Conservation (phyloP, 2,329 filamentous ascomycete genomes). For the Fusarium sambucinum region DNA sequence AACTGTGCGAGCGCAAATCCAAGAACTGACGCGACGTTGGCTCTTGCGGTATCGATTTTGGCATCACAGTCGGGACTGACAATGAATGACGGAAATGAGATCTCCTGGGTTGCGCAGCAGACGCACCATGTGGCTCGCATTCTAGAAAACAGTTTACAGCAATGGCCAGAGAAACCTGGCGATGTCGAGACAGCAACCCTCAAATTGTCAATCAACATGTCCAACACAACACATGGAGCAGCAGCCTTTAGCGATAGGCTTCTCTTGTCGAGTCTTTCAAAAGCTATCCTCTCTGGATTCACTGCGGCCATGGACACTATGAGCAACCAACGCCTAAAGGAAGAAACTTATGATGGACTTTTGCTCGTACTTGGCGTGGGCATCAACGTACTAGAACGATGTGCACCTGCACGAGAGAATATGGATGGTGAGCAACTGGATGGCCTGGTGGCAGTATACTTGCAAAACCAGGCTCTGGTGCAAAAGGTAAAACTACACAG, state of each 20-base stretch:
- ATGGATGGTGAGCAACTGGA: slow-evolving; percentile 62
- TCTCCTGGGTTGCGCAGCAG: slow-evolving; percentile 45
- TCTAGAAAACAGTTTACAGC: slow-evolving; percentile 47
- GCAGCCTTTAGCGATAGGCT: slow-evolving; percentile 73
- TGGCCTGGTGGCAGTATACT: slow-evolving; percentile 72
- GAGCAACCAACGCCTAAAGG: slow-evolving; percentile 61
- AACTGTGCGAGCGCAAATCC: slow-evolving; percentile 35
- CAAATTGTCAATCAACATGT: slow-evolving; percentile 83
- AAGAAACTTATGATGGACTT: slow-evolving; percentile 73
- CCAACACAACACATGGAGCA: slow-evolving; percentile 83
- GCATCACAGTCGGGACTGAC: slow-evolving; percentile 52
- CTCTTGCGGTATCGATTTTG: slow-evolving; percentile 57
- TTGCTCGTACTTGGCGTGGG: slow-evolving; percentile 83
- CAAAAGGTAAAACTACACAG: slow-evolving; percentile 70
- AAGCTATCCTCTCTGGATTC: slow-evolving; percentile 66
- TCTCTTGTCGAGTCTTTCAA: slow-evolving; percentile 63
- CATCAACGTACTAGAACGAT: slow-evolving; percentile 90
- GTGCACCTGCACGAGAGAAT: slow-evolving; percentile 67
- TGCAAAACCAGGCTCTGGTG: slow-evolving; percentile 73
- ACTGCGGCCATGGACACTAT: slow-evolving; percentile 61
- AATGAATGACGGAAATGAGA: slow-evolving; percentile 38
- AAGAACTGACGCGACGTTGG: slow-evolving; percentile 54
- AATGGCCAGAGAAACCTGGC: slow-evolving; percentile 49
- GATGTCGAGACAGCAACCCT: slow-evolving; percentile 49
- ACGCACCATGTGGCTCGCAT: slow-evolving; percentile 49